Conservation (phyloP, 306 rosid genomes). For the Casuarina glauca region DNA sequence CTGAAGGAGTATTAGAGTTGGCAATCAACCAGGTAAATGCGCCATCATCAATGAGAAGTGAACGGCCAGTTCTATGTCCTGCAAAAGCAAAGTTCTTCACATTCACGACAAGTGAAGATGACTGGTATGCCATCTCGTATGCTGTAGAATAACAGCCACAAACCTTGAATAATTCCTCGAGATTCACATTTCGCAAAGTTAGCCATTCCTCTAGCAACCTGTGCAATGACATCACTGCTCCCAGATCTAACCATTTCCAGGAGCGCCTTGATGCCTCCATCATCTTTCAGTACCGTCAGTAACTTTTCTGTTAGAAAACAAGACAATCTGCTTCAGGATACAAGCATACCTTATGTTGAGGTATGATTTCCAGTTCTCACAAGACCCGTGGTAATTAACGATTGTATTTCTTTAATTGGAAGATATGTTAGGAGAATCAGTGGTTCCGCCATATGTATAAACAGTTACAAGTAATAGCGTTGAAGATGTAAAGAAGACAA, state of each 20-base stretch:
- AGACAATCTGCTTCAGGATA: conserved; percentile 16
- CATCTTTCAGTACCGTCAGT: conserved; percentile 54
- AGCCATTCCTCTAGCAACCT: conserved; percentile 69
- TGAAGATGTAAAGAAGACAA: not conserved
- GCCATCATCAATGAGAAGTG: conserved; percentile 57
- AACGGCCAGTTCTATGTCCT: conserved; percentile 58
- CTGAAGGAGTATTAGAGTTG: conserved; percentile 42
- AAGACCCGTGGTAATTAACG: not conserved
- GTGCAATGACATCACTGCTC: conserved; percentile 58
- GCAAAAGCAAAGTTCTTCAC: conserved; percentile 15
- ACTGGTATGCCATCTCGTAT: not conserved
- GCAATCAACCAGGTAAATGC: conserved; percentile 57
- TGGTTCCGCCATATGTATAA: not conserved
- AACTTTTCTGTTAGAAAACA: conserved; percentile 42
- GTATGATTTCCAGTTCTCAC: not conserved
- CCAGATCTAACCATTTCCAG: conserved; percentile 54
- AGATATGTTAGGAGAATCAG: not conserved
- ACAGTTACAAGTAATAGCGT: not conserved
- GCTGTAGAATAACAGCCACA: not conserved
- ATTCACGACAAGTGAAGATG: not conserved
- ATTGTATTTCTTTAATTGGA: not conserved
- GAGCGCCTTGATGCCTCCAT: conserved; percentile 66
- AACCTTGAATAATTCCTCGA: conserved; percentile 58
- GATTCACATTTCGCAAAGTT: conserved; percentile 76
- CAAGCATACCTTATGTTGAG: not conserved